Evolutionary conservation across 371 early-diverging fungal genomes (phyloP), one percentile per base, ranked within the genome.

Genomic region (Phascolomyces articulosus): DNA sequence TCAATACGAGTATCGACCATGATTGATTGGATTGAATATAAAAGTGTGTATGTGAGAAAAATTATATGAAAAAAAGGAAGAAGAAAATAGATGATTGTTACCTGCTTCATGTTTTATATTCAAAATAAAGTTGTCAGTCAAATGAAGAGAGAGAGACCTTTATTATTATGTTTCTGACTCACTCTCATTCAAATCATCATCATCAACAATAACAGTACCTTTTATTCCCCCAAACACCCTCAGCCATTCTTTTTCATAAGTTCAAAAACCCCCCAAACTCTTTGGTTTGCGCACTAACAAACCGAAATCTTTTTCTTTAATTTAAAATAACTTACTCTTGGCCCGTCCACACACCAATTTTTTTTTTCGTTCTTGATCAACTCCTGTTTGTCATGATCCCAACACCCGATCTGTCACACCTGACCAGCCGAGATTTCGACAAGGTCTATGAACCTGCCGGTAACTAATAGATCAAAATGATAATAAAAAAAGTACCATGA

Each of bases 391-490:
- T 34, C 72, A 90, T 90, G 90, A 77, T 90, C 49, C 90, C 91
- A 26, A 92, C 91, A 15, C 93, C 93, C 20, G 87, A 90, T 69
- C 85, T 93, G 29, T 78, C 85, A 20, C 95, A 95, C 72, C 73
- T 95, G 62, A 81, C 82, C 48, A 66, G 75, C 21, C 60, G 77
- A 29, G 88, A 92, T 69, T 95, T 86, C 64, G 79, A 84, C 20
- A 71, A 79, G 49, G 87, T 96, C 10, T 96, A 95, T 72, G 95
- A 95, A 72, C 95, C 96, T n/a, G 92, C 95, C 48, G 92, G 92
- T 91, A 78, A 23, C 28, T 28, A 48, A 58, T 11, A 27, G n/a
- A 20, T 15, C 13, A 24, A 20, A 18, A 44, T 23, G 21, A 16
- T 21, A 4, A 56, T 18, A n/a, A 13, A 8, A 24, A 27, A 31